Evolutionary conservation across 768 basidiomycete species (phyloP).

Genomic region (Gloeopeniophorella convolvens): DNA sequence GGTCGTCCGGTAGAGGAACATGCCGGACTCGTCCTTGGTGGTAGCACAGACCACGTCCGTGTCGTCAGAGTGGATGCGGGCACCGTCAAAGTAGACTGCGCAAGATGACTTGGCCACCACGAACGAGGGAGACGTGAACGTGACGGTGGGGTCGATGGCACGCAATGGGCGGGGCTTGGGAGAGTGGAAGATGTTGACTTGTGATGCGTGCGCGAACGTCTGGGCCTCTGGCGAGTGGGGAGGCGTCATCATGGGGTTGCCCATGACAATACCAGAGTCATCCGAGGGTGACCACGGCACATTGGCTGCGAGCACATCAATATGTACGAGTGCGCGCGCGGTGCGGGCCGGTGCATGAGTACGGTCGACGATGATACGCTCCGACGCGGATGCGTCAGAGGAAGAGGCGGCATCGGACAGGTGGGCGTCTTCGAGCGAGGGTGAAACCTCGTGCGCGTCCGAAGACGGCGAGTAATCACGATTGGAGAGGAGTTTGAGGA

Average conservation of each 20-base stretch:
- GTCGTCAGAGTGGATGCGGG: constrained; percentile 46
- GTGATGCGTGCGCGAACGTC: constrained; percentile 8
- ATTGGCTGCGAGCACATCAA: constrained; percentile 19
- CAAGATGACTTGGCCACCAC: constrained; percentile 50
- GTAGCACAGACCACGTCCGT: constrained; percentile 22
- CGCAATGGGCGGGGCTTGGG: constrained; percentile 44
- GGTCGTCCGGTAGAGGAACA: constrained; percentile 49
- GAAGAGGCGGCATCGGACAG: constrained; percentile 14
- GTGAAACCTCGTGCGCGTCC: constrained; percentile 11
- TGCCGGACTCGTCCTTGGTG: constrained; percentile 9
- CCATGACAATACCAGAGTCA: constrained; percentile 17
- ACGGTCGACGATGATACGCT: constrained; percentile 13
- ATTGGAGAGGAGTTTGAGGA: constrained; percentile 23
- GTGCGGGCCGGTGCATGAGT: constrained; percentile 24
- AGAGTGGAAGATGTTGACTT: constrained; percentile 24
- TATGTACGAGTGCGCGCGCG: constrained; percentile 29
- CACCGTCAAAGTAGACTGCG: constrained; percentile 45
- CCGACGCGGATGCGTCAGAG: constrained; percentile 14
- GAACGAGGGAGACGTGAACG: constrained; percentile 45
- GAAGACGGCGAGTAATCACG: constrained; percentile 14
- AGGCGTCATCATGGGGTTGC: constrained; percentile 15
- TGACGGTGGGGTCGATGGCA: constrained; percentile 61
- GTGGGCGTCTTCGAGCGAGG: constrained; percentile 13
- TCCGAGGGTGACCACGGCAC: constrained; percentile 20
- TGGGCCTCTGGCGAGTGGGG: constrained; percentile 18